Base-by-base conservation (phyloP, 1,284 basidiomycete species). In the Ustilago xerochloae region DNA sequence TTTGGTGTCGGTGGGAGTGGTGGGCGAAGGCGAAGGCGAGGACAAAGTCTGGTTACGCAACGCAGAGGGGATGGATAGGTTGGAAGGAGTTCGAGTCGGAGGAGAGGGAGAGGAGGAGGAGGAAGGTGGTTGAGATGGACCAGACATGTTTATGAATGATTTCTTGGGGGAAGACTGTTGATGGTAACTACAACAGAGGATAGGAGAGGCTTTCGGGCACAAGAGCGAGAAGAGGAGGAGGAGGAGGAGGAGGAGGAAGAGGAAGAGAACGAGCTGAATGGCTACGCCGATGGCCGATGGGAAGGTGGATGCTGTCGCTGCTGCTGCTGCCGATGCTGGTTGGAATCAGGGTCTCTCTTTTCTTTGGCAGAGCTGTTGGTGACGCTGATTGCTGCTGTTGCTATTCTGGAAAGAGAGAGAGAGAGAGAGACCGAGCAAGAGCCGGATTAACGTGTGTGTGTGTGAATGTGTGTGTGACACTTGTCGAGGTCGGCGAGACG, bases 1-100 rank as follows among this genome's bases (percentile, higher is more conserved):
- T n/a, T 24, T 58, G 62, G 57, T 24, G 45, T 41, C 45, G 24
- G 39, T 60, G n/a, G 60, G 66, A 2, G 66, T 69, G 24, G 66
- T 69, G 18, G 66, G 66, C 22, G 66, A 69, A 18, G 18, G 35
- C 18, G 10, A 51, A 38, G 3, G 63, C 22, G 3, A 32, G n/a
- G n/a, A n/a, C n/a, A n/a, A n/a, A n/a, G n/a, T n/a, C n/a, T n/a
- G n/a, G n/a, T n/a, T n/a, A n/a, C n/a, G n/a, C n/a, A n/a, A n/a
- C n/a, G n/a, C 28, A 22, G 45, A 28, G 36, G 65, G 66, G 51
- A 69, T 63, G 30, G 66, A 35, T 18, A 68, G 51, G 13, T 35
- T 32, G 24, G 39, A 51, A 28, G 66, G 60, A 28, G 7, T 39
- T 36, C 6, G 61, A 41, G 18, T 32, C 45, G 33, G 38, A 35